Evolutionary conservation across 768 basidiomycete genomes (phyloP), one percentile per base, ranked within the genome.

Genomic region (Hemileccinum impolitum): DNA sequence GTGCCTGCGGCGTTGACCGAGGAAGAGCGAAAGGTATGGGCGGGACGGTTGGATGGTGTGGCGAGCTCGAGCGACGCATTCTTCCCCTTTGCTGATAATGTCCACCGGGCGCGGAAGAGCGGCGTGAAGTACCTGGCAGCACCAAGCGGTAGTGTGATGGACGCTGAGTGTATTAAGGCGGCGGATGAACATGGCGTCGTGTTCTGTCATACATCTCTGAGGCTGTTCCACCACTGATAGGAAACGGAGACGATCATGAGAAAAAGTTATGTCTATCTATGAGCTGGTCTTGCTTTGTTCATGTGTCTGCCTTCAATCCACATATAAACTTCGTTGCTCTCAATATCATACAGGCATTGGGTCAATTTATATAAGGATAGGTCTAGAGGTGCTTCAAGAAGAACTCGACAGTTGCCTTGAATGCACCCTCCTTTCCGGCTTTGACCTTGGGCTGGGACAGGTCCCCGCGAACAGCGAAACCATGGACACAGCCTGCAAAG

Each of bases 1-100:
- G 66, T 80, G 4, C 90, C 94, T 1, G 71, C 69, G 53, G 73
- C 84, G 15, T 71, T 99, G 54, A 80, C 71, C 14, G 76, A 72
- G 14, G 75, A 75, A 52, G 94, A 96, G 71, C 85, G 80, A 65
- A 80, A 75, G 61, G 79, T 80, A 45, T 94, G 93, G 81, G 81
- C 81, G 43, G 68, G 59, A 39, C 72, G 85, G 71, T 72, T 98
- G 48, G 84, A 86, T 51, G 89, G 82, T 18, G 95, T 98, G 43
- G 84, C 89, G 6, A 95, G 96, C 70, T 90, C 90, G 28, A 94
- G 91, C 52, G 96, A 99, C 57, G 96, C 95, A 43, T 99, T 99
- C 80, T 98, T 98, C 93, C 96, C 96, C 15, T 98, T 98, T 82
- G 81, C 95, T 12, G 96, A 99, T 64, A 99, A 98, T 59, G 95